These are phyloP conservation scores for Fusarium sp. DNA, from an alignment of 2,329 filamentous ascomycete genomes.

Conservation along the genomic window DNA sequence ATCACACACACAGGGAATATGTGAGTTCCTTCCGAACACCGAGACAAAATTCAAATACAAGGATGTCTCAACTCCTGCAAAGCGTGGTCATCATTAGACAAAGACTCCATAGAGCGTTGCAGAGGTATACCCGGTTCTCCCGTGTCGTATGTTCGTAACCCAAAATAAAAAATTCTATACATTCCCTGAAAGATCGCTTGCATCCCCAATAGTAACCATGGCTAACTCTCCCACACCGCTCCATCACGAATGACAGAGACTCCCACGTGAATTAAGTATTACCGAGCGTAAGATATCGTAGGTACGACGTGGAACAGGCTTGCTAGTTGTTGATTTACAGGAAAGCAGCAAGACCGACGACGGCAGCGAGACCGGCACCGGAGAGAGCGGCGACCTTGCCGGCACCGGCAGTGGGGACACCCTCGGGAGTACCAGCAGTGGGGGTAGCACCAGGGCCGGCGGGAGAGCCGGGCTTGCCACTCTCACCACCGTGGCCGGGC, in stretches of 20 bases:
- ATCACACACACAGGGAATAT: slow-evolving; percentile 42
- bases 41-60: slow-evolving; percentile 45
- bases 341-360: slow-evolving; percentile 69
- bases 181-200: slow-evolving; percentile 45
- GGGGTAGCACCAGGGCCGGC: slow-evolving; percentile 43
- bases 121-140: slow-evolving; percentile 47
- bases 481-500: slow-evolving; percentile 22
- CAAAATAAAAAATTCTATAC: slow-evolving; percentile 50
- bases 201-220: slow-evolving; percentile 45
- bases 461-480: slow-evolving; percentile 8
- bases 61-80: slow-evolving; percentile 46
- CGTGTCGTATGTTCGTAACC: slow-evolving; percentile 52
- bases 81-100: slow-evolving; percentile 47
- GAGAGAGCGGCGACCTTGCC: slow-evolving; percentile 67
- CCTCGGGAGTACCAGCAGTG: slow-evolving; percentile 46
- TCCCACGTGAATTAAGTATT: slow-evolving; percentile 54
- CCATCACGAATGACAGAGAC: slow-evolving; percentile 51
- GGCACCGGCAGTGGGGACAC: slow-evolving; percentile 64
- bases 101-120: slow-evolving; percentile 47
- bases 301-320: slow-evolving; percentile 52
- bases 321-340: slow-evolving; percentile 63
- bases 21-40: slow-evolving; percentile 44
- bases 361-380: slow-evolving; percentile 68
- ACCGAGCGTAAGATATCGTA: slow-evolving; percentile 56
- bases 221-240: slow-evolving; percentile 46